Evolutionary conservation across 305 asterid species (phyloP).

Genomic region (Solanum hybrid): DNA sequence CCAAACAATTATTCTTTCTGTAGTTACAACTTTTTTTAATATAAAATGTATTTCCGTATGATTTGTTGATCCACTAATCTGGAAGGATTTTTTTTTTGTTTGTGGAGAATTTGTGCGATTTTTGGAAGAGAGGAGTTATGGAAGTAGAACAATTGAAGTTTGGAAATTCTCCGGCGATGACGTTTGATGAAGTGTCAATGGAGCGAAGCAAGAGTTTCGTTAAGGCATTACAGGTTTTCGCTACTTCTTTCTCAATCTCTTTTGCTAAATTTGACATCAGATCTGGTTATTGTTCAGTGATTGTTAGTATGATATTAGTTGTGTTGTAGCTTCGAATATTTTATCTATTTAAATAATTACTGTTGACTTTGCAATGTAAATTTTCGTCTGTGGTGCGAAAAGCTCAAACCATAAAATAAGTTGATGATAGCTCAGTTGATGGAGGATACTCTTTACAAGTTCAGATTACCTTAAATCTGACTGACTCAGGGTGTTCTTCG

Average conservation of each 20-base stretch:
- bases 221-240: conserved; percentile 67
- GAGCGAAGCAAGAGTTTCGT: conserved; percentile 80
- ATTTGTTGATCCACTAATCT: background rate
- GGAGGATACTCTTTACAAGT: background rate
- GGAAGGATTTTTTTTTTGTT: background rate
- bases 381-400: background rate
- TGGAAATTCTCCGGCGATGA: conserved; percentile 37
- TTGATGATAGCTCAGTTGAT: background rate
- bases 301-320: background rate
- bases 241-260: background rate
- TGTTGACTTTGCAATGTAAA: background rate
- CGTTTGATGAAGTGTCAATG: conserved; percentile 57
- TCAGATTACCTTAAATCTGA: background rate
- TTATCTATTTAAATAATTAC: background rate
- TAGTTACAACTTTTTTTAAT: background rate
- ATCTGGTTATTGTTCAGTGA: conserved; percentile 1
- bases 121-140: conserved; percentile 19
- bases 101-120: background rate
- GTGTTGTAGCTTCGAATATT: background rate
- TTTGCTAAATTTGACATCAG: background rate
- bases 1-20: background rate
- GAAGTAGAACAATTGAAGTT: conserved; percentile 38
- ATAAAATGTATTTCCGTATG: background rate
- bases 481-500: background rate
- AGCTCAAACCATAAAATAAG: background rate